Evolutionary conservation across 1,139 yeast genomes (phyloP).

Genomic region (Candida freyschussii): DNA sequence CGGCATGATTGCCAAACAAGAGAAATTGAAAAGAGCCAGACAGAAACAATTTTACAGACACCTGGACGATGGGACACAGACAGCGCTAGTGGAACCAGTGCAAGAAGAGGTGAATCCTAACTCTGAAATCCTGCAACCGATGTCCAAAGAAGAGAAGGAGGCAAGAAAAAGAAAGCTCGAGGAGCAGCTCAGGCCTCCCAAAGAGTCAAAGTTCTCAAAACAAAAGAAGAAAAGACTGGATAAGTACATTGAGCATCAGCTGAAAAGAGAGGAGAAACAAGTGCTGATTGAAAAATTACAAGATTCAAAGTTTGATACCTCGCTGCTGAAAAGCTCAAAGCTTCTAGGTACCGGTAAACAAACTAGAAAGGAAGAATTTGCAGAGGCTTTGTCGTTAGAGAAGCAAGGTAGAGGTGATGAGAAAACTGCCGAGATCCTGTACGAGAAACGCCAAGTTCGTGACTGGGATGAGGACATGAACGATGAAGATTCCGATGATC

Average conservation of each 20-base stretch:
- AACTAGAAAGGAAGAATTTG: conserved; percentile 64
- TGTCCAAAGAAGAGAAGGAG: conserved; percentile 50
- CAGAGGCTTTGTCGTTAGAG: conserved; percentile 73
- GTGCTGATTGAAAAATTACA: conserved; percentile 68
- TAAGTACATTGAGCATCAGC: conserved; percentile 79
- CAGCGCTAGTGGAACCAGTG: conserved; percentile 27
- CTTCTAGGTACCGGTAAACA: conserved; percentile 72
- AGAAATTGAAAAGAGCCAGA: conserved; percentile 60
- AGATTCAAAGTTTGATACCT: conserved; percentile 68
- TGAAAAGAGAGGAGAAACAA: conserved; percentile 85
- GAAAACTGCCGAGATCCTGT: conserved; percentile 54
- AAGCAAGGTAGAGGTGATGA: conserved; percentile 70
- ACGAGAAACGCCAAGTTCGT: conserved; percentile 62
- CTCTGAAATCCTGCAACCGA: conserved; percentile 51
- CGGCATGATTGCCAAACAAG: conserved; percentile 80
- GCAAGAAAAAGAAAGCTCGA: conserved; percentile 63
- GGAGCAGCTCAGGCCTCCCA: conserved; percentile 52
- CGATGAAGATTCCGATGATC: conserved; percentile 24
- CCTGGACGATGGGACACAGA: conserved; percentile 33
- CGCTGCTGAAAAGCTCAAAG: conserved; percentile 64
- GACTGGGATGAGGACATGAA: conserved; percentile 52
- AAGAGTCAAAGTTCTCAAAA: conserved; percentile 62
- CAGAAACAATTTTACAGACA: conserved; percentile 61
- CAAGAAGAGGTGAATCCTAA: conserved; percentile 42
- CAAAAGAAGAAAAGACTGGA: conserved; percentile 75